phyloP scores from a whole-genome alignment of 2,329 filamentous ascomycete species.

The Neonectria sp. region DNA sequence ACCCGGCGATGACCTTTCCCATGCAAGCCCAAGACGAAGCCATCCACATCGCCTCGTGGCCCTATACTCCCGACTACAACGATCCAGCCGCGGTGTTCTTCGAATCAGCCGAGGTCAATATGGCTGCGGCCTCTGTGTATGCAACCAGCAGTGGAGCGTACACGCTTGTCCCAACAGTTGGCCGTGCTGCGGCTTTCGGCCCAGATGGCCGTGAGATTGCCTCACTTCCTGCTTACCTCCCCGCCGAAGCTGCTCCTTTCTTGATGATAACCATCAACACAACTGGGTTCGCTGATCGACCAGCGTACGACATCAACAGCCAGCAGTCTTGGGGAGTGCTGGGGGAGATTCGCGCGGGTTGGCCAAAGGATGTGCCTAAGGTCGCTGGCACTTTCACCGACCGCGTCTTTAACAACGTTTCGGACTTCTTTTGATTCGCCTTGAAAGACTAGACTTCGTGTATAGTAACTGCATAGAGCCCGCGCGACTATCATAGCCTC shows the following conservation, averaged over 20 bases:
- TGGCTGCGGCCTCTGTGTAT: slow-evolving; percentile 19
- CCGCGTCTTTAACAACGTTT: no score
- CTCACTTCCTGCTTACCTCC: slow-evolving; percentile 6
- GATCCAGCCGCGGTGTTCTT: slow-evolving; percentile 4
- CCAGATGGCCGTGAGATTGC: slow-evolving; percentile 13
- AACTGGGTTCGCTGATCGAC: slow-evolving; percentile 1
- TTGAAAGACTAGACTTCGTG: no score
- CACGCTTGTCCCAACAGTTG: slow-evolving; percentile 9
- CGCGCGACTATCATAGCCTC: no score
- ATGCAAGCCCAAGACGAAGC: slow-evolving; percentile 26
- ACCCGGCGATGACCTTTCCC: slow-evolving; percentile 20
- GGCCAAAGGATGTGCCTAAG: slow-evolving; percentile 21
- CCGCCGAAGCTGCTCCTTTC: not conserved
- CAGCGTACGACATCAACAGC: slow-evolving; percentile 13
- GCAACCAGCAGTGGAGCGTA: slow-evolving; percentile 18
- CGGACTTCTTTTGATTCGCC: no score
- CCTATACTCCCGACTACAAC: slow-evolving; percentile 11
- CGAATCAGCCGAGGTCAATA: slow-evolving; percentile 20
- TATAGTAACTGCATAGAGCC: no score
- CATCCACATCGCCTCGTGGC: slow-evolving; percentile 20
- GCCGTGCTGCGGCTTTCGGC: slow-evolving; percentile 13
- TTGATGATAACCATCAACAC: slow-evolving; percentile 21
- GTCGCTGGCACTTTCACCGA: no score
- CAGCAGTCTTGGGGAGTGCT: slow-evolving; percentile 23
- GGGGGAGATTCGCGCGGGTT: slow-evolving; percentile 3